A percentile compares a stretch with the other conserved stretches of the same genome.
These are phyloP conservation scores for Verticillium zaregamsianum DNA, from an alignment of 2,329 filamentous ascomycete species.

Conservation along the genomic window DNA sequence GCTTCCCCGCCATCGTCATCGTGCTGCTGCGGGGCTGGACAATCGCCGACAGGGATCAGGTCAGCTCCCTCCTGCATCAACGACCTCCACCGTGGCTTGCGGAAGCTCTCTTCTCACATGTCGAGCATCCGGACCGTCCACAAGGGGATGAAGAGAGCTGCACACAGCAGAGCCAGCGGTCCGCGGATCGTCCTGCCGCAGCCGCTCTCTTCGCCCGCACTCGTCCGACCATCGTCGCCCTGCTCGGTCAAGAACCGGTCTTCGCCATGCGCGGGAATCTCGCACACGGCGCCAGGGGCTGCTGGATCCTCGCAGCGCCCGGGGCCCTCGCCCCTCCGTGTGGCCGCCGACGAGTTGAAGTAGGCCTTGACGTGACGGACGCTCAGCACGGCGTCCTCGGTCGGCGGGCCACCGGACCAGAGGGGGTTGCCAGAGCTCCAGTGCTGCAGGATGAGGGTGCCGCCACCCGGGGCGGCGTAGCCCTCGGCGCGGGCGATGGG, in stretches of 20 bases:
- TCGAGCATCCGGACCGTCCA: no score
- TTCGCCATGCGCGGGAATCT: constrained; percentile 40
- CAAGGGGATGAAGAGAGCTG: no score
- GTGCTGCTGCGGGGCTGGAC: not conserved
- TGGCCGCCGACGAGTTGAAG: constrained; percentile 63
- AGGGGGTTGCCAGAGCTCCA: constrained; percentile 71
- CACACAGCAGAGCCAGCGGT: no score
- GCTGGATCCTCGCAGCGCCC: constrained; percentile 32
- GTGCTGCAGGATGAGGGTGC: constrained; percentile 68
- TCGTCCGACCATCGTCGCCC: constrained; percentile 25
- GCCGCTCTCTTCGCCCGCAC: no score
- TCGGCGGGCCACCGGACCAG: constrained; percentile 71
- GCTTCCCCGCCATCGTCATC: not conserved
- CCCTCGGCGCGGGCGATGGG: constrained; percentile 53
- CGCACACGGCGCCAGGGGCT: constrained; percentile 35
- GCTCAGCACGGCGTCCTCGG: constrained; percentile 55
- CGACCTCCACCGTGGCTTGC: no score
- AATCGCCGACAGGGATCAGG: not conserved
- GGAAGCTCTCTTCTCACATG: no score
- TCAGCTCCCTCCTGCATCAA: not conserved
- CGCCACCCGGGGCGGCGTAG: constrained; percentile 55
- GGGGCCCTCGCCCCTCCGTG: constrained; percentile 32
- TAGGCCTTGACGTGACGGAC: constrained; percentile 73
- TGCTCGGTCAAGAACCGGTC: constrained; percentile 46
- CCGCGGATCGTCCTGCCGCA: no score